phyloP scores from a whole-genome alignment of 805 yeast species.

The Ogataea kodamae region DNA sequence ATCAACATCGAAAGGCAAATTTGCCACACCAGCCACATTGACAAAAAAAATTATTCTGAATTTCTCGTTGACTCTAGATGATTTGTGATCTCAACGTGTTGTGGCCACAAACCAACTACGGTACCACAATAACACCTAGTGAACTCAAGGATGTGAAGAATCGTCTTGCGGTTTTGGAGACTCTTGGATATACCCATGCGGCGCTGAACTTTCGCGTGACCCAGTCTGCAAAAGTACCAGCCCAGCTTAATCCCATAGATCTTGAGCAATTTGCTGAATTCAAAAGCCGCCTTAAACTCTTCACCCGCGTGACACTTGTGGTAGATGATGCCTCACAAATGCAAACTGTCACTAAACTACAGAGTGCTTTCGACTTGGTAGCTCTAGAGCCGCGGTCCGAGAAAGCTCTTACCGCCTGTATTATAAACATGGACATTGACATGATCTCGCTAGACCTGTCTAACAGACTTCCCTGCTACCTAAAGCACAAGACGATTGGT shows the following conservation, averaged over 20 bases:
- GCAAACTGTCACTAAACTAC: conserved; percentile 50
- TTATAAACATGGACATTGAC: conserved; percentile 77
- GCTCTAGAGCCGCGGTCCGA: conserved; percentile 82
- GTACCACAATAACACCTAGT: conserved; percentile 36
- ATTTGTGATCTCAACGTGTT: conserved; percentile 67
- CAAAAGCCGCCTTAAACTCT: conserved; percentile 42
- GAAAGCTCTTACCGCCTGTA: conserved; percentile 69
- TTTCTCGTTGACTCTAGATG: conserved; percentile 30
- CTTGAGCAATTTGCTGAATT: conserved; percentile 34
- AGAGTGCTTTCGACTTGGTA: conserved; percentile 63
- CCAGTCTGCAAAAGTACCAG: conserved; percentile 50
- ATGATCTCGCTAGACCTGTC: conserved; percentile 69
- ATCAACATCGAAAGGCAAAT: conserved; percentile 11
- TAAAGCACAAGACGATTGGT: conserved; percentile 81
- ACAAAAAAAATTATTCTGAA: conserved; percentile 4
- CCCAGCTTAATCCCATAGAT: conserved; percentile 44
- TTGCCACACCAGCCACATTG: conserved; percentile 14
- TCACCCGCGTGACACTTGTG: conserved; percentile 69
- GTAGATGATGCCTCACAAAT: conserved; percentile 77
- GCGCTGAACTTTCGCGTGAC: conserved; percentile 62
- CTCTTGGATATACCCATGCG: conserved; percentile 68
- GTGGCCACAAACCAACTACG: conserved; percentile 61
- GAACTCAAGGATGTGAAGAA: conserved; percentile 46
- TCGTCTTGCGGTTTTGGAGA: conserved; percentile 49
- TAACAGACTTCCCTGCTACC: conserved; percentile 64